Conservation (phyloP, 352 stramenopile species). For the Globisporangium nagaii region DNA sequence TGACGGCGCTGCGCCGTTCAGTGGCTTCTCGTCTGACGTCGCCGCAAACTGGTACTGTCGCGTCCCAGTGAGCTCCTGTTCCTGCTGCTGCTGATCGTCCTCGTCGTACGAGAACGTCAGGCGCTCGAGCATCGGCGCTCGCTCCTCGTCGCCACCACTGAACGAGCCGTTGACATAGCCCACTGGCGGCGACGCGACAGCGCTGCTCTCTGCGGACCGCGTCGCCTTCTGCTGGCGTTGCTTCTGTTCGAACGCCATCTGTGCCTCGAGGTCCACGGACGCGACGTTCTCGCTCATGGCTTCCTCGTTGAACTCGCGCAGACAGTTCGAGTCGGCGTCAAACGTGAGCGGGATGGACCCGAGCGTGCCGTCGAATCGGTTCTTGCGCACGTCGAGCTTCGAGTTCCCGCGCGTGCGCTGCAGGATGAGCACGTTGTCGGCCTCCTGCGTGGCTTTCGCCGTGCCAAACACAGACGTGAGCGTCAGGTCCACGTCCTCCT, state of each 20-base stretch:
- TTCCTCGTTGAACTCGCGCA: conserved; percentile 61
- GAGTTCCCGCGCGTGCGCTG: conserved; percentile 88
- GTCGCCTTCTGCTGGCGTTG: conserved; percentile 30
- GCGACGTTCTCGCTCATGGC: conserved; percentile 68
- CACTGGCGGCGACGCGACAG: too few relatives aligned
- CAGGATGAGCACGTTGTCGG: conserved; percentile 99
- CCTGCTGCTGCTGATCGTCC: neutral
- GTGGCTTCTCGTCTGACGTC: neutral
- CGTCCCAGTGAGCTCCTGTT: neutral
- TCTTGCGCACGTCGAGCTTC: conserved; percentile 96
- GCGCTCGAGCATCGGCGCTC: neutral
- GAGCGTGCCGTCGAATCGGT: conserved; percentile 91
- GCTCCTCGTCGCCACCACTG: neutral
- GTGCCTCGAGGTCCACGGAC: conserved; percentile 63
- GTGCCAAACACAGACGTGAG: conserved; percentile 97
- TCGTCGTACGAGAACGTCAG: conserved; percentile 11
- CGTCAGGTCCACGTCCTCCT: conserved; percentile 88
- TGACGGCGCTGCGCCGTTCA: neutral
- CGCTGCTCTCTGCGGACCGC: conserved; percentile 8
- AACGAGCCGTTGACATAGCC: conserved; percentile 21
- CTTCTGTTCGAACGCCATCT: conserved; percentile 77
- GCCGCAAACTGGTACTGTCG: conserved; percentile 5
- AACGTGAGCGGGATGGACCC: conserved; percentile 87
- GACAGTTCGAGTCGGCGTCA: conserved; percentile 55
- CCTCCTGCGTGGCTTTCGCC: conserved; percentile 99